Evolutionary conservation across 2,329 filamentous ascomycete species (phyloP).

Genomic region (Cladosporium sphaerospermum): DNA sequence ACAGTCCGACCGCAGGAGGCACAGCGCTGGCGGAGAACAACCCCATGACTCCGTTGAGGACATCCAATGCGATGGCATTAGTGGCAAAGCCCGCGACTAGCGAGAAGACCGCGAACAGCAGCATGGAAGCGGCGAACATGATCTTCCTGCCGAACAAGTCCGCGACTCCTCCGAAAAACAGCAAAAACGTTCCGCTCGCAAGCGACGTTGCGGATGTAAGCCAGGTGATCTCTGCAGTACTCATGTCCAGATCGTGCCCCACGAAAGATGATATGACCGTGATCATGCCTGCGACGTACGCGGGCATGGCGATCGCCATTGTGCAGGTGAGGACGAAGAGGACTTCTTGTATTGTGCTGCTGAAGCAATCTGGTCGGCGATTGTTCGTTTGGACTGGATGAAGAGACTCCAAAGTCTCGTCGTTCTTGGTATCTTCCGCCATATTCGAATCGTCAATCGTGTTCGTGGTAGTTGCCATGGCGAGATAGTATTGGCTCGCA

Average conservation of each 20-base stretch:
- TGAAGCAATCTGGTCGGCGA: conserved; percentile 54
- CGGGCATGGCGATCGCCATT: conserved; percentile 58
- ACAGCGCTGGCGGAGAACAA: conserved; percentile 59
- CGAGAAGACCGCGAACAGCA: conserved; percentile 51
- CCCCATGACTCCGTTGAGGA: conserved; percentile 59
- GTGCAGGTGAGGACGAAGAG: conserved; percentile 62
- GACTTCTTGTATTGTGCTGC: conserved; percentile 55
- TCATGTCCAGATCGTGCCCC: conserved; percentile 55
- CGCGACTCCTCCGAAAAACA: conserved; percentile 60
- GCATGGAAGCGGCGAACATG: conserved; percentile 56
- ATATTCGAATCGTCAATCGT: background rate
- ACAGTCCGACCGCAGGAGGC: conserved; percentile 57
- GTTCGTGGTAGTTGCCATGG: background rate
- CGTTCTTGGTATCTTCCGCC: background rate
- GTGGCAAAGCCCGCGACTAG: conserved; percentile 56
- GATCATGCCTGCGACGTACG: conserved; percentile 53
- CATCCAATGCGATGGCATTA: conserved; percentile 53
- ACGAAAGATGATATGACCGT: conserved; percentile 59
- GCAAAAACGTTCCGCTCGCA: conserved; percentile 57
- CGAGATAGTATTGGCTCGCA: no score
- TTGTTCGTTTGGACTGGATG: conserved; percentile 19
- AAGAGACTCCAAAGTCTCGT: conserved; percentile 12
- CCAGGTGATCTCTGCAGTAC: conserved; percentile 61
- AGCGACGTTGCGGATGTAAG: conserved; percentile 58
- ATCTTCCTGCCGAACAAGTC: conserved; percentile 56